A percentile compares a stretch with the other conserved stretches of the same genome.
Evolutionary conservation across 352 stramenopile species (phyloP).

Genomic region (Pythium scleroteichum): DNA sequence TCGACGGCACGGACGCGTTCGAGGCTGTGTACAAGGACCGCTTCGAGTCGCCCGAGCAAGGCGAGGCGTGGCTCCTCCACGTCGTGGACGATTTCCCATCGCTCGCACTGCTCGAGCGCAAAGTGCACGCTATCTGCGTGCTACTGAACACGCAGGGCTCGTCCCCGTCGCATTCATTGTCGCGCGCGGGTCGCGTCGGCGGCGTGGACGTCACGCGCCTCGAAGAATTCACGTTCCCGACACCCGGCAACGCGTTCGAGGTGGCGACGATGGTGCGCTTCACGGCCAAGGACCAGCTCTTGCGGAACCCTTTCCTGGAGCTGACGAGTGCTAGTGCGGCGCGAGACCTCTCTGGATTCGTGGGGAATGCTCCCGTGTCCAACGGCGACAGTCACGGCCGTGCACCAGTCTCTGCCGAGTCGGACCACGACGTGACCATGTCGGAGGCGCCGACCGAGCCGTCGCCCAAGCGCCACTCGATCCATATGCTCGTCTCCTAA

Average conservation of each 20-base stretch:
- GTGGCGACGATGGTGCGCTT: constrained; percentile 28
- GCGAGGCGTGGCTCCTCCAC: constrained; percentile 59
- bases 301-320: constrained; percentile 31
- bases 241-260: constrained; percentile 61
- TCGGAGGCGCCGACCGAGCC: constrained; percentile 17
- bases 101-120: constrained; percentile 67
- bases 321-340: constrained; percentile 12
- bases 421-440: constrained; percentile 9
- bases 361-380: not conserved
- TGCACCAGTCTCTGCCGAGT: not conserved
- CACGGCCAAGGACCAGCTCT: constrained; percentile 12
- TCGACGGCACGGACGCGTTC: constrained; percentile 60
- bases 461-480: constrained; percentile 30
- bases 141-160: constrained; percentile 15
- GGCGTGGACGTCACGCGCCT: constrained; percentile 35
- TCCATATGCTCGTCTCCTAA: constrained; percentile 77
- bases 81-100: constrained; percentile 79
- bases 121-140: constrained; percentile 67
- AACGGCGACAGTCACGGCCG: constrained; percentile 1
- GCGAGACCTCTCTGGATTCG: constrained; percentile 17
- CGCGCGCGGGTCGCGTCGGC: constrained; percentile 4
- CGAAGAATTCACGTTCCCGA: constrained; percentile 66
- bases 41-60: constrained; percentile 47
- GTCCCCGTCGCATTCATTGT: not conserved
- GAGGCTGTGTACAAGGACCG: constrained; percentile 61